Conservation (phyloP, 345 rosid species). For the Gossypium stocksii region DNA sequence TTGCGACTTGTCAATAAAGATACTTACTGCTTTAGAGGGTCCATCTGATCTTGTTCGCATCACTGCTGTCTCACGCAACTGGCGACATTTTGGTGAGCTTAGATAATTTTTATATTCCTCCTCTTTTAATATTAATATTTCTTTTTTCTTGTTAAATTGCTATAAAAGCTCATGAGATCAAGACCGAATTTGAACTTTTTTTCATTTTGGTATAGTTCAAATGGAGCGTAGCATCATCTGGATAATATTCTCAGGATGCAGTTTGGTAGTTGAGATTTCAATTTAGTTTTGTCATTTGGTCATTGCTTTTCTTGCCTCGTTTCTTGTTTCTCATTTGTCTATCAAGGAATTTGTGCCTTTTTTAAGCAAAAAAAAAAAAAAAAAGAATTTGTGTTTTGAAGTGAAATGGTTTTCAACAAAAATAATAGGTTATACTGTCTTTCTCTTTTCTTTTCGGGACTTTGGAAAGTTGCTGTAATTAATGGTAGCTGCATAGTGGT, state of each 20-base stretch:
- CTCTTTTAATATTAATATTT: background rate
- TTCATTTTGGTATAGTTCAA: background rate
- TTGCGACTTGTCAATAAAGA: conserved; percentile 38
- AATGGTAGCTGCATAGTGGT: background rate
- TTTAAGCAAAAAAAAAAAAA: no score
- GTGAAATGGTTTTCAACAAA: background rate
- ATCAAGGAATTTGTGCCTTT: background rate
- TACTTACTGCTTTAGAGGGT: conserved; percentile 53
- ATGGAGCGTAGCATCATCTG: background rate
- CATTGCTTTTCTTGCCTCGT: background rate
- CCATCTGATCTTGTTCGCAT: conserved; percentile 63
- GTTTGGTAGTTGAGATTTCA: background rate
- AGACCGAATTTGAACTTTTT: background rate
- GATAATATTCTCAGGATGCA: background rate
- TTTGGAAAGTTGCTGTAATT: background rate
- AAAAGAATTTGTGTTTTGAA: background rate
- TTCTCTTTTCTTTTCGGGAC: background rate
- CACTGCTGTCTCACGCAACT: conserved; percentile 57
- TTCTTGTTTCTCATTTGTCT: background rate
- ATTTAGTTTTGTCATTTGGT: background rate
- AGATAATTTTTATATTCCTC: background rate
- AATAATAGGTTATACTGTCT: background rate
- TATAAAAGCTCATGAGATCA: no score
- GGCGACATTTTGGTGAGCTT: conserved; percentile 66
- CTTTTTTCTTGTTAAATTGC: background rate